Percentiles rank a stretch among this genome's conserved stretches.
Evolutionary conservation across 805 yeast genomes (phyloP).

Genomic region (Ogataea nitratoaversa): DNA sequence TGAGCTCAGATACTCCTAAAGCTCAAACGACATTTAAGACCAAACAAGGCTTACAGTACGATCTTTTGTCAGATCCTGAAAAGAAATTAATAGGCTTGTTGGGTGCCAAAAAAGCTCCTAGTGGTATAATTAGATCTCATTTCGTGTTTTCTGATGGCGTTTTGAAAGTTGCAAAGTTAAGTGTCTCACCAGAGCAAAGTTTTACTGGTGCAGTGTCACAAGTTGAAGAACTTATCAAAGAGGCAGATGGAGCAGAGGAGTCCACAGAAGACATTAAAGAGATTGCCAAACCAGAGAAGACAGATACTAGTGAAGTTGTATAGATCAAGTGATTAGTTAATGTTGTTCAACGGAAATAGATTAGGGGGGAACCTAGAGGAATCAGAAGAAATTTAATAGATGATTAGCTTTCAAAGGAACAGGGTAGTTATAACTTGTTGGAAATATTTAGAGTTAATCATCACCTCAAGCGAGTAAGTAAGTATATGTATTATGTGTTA

Average conservation of each 20-base stretch:
- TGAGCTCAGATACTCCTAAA: conserved; percentile 77
- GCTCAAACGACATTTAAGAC: conserved; percentile 73
- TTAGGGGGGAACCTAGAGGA: too few relatives aligned
- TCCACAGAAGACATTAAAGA: neutral
- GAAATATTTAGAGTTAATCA: too few relatives aligned
- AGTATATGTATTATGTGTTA: too few relatives aligned
- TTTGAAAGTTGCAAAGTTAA: conserved; percentile 48
- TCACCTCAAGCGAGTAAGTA: too few relatives aligned
- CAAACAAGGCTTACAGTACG: conserved; percentile 71
- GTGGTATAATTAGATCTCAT: conserved; percentile 82
- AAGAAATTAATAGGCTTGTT: conserved; percentile 63
- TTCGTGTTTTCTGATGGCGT: conserved; percentile 84
- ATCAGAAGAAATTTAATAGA: too few relatives aligned
- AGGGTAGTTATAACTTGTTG: too few relatives aligned
- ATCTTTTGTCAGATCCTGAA: conserved; percentile 71
- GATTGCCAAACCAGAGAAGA: neutral
- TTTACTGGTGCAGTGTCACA: conserved; percentile 55
- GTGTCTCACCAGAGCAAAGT: conserved; percentile 58
- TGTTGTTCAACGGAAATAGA: too few relatives aligned
- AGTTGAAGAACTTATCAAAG: conserved; percentile 37
- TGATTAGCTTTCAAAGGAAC: too few relatives aligned
- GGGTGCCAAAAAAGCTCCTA: conserved; percentile 79
- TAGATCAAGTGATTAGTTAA: too few relatives aligned
- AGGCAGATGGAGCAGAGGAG: neutral
- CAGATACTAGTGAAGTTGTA: too few relatives aligned